Base-by-base conservation (phyloP, 495 filamentous ascomycete genomes). In the Annulohypoxylon bovei region DNA sequence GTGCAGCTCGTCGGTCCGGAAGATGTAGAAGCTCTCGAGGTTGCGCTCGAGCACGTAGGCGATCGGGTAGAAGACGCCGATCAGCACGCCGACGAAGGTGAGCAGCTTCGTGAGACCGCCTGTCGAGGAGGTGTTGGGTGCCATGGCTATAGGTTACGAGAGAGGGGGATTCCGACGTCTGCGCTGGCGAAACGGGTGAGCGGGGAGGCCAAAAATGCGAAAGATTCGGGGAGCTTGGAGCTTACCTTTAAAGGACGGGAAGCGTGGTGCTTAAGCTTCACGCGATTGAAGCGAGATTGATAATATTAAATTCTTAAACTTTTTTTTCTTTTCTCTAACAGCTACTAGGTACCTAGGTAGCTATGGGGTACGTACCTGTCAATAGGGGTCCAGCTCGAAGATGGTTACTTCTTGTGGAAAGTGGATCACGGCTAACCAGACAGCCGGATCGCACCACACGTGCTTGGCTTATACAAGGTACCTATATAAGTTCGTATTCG, bases 1-100 rank as follows among this genome's bases (percentile, higher is more conserved):
- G 70, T 92, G 86, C 68, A 96, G 84, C 57, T 93, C 85, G 37
- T 80, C 81, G 2, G 85, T 85, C 33, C 87, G 77, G 79, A 96
- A 94, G 79, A 94, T 87, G 85, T 92, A 95, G 84, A 93, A 91
- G 57, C 80, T 84, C 54, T 91, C 86, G 25, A 94, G 85, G 73
- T 89, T 87, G 55, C 88, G 82, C 75, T 94, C 89, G 60, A 93
- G 73, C 70, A 85, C 82, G 82, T 85, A 88, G 77, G 86, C 85
- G 39, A 92, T 64, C 40, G 88, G 84, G 1, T 88, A 77, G 54
- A 92, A 78, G 4, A 88, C 65, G 55, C 85, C 90, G 54, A 91
- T 67, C 54, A 92, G 70, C 72, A 91, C 76, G 72, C 87, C 86
- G 64, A 92, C 71, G 75, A 88, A 71, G 71, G 83, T 88, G 72